Evolutionary conservation across 1,284 basidiomycete species (phyloP), one percentile per base, ranked within the genome.

Genomic region (Lentinula novae-zelandiae): DNA sequence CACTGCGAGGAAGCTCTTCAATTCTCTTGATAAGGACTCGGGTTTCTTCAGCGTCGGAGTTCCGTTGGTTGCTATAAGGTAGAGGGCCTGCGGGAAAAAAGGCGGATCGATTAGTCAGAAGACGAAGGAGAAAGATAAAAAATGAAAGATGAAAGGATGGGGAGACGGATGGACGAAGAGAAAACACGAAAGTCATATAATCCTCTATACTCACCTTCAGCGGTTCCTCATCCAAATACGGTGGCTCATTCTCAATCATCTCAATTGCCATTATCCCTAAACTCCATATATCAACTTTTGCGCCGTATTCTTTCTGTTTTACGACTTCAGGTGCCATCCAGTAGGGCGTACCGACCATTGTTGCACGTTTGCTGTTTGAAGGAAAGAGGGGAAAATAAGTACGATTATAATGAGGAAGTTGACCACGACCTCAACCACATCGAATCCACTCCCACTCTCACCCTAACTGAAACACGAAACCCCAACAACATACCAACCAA

Each of bases 311-410:
- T 75, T 98, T 98, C 74, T 98, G 95, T 80, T 98, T 98, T 71
- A 99, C 96, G 58, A 99, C 96, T 74, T 99, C 96, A 6, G 96
- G 96, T 0, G 96, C 96, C 96, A 99, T 99, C 96, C 96, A 98
- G 77, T 98, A 98, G 0, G 96, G 96, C 6, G 96, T 98, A 22
- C 96, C 96, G 5, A 98, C 96, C 96, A 98, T 98, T 3, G 96
- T 98, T 27, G 96, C 95, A 53, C 96, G 92, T 77, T 98, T 98
- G 15, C 95, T 95, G 75, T 98, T 98, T 75, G 98, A 94, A 27
- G 27, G 27, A 27, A 27, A 27, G 3, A 27, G 22, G 3, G 27
- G 27, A 3, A 4, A 4, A 27, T 27, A 2, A 27, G 27, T 27
- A 27, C 27, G 0, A 27, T 27, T 4, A 27, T 27, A 4, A 27